Percentiles rank a stretch among this genome's conserved stretches.
Conservation (phyloP, 2,329 filamentous ascomycete species). For the Fusarium virguliforme region DNA sequence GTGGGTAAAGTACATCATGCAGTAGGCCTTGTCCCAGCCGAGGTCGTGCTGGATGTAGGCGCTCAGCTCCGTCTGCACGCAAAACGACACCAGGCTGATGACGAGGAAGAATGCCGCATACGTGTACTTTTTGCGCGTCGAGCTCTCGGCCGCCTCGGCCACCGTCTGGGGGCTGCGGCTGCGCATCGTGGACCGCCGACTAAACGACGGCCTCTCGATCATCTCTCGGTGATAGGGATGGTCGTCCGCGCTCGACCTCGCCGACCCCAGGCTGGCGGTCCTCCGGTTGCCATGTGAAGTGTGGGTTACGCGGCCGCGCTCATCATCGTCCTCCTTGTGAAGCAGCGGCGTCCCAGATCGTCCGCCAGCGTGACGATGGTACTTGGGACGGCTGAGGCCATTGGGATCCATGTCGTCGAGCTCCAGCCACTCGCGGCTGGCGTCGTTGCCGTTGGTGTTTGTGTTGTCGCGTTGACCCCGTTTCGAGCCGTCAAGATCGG, state of each 20-base stretch:
- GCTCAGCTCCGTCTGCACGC: slow-evolving; percentile 94
- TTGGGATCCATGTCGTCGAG: slow-evolving; percentile 61
- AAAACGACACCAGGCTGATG: slow-evolving; percentile 88
- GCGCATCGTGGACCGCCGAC: slow-evolving; percentile 76
- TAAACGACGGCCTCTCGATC: slow-evolving; percentile 50
- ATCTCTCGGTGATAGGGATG: slow-evolving; percentile 51
- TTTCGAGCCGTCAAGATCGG: slow-evolving; percentile 49
- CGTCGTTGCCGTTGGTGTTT: slow-evolving; percentile 54
- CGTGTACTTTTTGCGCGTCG: slow-evolving; percentile 85
- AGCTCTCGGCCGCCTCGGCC: slow-evolving; percentile 55
- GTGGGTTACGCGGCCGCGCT: slow-evolving; percentile 47
- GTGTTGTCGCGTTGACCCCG: slow-evolving; percentile 56
- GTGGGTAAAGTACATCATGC: slow-evolving; percentile 98
- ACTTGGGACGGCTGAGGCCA: slow-evolving; percentile 60
- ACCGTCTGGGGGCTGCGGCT: slow-evolving; percentile 79
- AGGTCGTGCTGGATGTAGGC: slow-evolving; percentile 94
- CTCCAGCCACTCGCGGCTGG: slow-evolving; percentile 48
- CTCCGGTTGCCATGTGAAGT: slow-evolving; percentile 35
- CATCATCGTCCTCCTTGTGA: slow-evolving; percentile 55
- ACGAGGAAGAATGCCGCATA: slow-evolving; percentile 88
- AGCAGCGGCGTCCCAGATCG: slow-evolving; percentile 63
- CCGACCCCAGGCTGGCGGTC: slow-evolving; percentile 35
- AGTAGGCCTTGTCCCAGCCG: slow-evolving; percentile 98
- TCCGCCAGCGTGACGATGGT: slow-evolving; percentile 64
- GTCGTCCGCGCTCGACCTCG: slow-evolving; percentile 47